These are phyloP conservation scores for Phytophthora foliorum DNA, from an alignment of 352 stramenopile species.

Conservation along the genomic window DNA sequence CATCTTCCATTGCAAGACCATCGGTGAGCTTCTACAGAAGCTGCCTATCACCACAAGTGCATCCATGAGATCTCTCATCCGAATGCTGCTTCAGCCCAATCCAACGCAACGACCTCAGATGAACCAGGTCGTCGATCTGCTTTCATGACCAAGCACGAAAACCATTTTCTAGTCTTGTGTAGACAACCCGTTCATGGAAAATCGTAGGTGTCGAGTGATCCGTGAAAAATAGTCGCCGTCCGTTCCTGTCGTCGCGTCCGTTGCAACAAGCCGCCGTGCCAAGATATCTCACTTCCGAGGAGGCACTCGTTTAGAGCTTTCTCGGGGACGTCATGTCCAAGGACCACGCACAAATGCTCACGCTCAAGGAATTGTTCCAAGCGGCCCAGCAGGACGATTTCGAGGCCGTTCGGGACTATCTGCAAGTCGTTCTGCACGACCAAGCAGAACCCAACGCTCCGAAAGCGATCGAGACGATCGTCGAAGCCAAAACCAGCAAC, in stretches of 20 bases:
- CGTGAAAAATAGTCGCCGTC: conserved; percentile 19
- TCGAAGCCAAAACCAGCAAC: conserved; percentile 78
- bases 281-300: conserved; percentile 28
- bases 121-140: conserved; percentile 66
- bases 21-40: conserved; percentile 54
- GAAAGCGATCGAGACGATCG: conserved; percentile 44
- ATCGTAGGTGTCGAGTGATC: too few species aligned
- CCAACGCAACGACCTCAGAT: conserved; percentile 64
- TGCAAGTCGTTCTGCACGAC: conserved; percentile 62
- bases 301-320: conserved; percentile 1
- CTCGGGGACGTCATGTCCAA: conserved; percentile 23
- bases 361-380: conserved; percentile 77
- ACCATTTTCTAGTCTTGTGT: neutral
- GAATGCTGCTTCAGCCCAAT: conserved; percentile 74
- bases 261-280: conserved; percentile 18
- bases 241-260: conserved; percentile 23
- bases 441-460: conserved; percentile 16
- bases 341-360: conserved; percentile 36
- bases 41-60: conserved; percentile 59
- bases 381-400: conserved; percentile 78
- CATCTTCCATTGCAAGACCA: conserved; percentile 51
- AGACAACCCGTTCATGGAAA: neutral
- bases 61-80: conserved; percentile 59
- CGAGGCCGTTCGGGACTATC: conserved; percentile 60
- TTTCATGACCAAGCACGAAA: conserved; percentile 23